Base-by-base conservation (phyloP, 1,284 basidiomycete species). In the Apiotrichum laibachii region DNA sequence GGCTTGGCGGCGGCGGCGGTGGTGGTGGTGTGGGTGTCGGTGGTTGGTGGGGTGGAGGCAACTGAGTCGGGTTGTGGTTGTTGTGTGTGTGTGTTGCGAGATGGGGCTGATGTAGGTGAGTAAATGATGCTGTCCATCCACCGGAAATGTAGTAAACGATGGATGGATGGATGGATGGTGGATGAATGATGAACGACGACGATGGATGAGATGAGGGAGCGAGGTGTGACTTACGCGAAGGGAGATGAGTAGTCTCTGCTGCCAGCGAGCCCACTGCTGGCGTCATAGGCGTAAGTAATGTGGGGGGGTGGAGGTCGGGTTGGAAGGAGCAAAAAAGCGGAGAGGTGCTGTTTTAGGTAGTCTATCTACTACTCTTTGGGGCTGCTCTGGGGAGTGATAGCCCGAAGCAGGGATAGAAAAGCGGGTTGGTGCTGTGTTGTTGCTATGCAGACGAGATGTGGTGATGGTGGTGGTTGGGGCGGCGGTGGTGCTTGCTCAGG, bases 281-380 rank as follows among this genome's bases (percentile, higher is more conserved):
- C 61, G 61, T 59, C 57, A 62, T 57, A 62, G 57, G 61, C 57
- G 53, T 55, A 44, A 53, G 50, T 31, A 31, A 53, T 50, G 43
- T 53, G 49, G 15, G 49, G 48, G 3, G n/a, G n/a, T 37, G 53
- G 37, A 19, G 53, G 35, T 31, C 46, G 33, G 5, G 26, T 11
- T 22, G 5, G 1, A 47, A 47, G 26, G 16, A 47, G 46, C 22
- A 33, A 33, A 13, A n/a, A n/a, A 42, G 15, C 40, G 40, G 16
- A 9, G 40, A 42, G 40, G 26, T 31, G 26, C 26, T 31, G 26
- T 31, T 31, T 31, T 31, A 7, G 26, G 26, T 31, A 31, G 26
- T 31, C 26, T 31, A 31, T 31, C 26, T 31, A 31, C 26, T 31
- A 31, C 26, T 31, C 26, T 31, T 31, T 31, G 26, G 26, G 4